Conservation (phyloP, 1,284 basidiomycete species). For the Austroboletus olivaceoglutinosus region DNA sequence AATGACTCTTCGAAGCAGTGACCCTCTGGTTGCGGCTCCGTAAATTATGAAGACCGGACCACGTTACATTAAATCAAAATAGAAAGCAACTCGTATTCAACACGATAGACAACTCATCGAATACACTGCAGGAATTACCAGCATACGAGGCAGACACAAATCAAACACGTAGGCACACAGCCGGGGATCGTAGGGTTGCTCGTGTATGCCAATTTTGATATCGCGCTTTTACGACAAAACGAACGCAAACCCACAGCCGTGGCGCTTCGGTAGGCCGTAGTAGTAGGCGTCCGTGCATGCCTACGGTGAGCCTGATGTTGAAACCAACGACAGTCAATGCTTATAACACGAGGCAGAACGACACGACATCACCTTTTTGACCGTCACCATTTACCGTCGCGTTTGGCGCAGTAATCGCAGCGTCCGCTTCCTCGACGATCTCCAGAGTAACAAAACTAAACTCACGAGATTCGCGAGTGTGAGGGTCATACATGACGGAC, state of each 20-base stretch:
- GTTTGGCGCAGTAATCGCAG: conserved; percentile 82
- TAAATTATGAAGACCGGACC: too few relatives aligned
- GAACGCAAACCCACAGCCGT: conserved; percentile 48
- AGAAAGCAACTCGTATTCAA: conserved; percentile 20
- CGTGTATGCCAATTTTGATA: conserved; percentile 40
- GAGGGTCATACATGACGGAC: conserved; percentile 96
- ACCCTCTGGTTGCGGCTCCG: too few relatives aligned
- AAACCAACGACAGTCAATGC: conserved; percentile 8
- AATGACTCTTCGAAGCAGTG: too few relatives aligned
- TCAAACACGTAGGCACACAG: conserved; percentile 45
- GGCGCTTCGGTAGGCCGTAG: conserved; percentile 85
- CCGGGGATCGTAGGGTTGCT: conserved; percentile 76
- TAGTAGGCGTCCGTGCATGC: conserved; percentile 96
- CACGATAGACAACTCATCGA: conserved; percentile 11
- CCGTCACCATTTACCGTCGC: conserved; percentile 83
- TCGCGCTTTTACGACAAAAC: conserved; percentile 2
- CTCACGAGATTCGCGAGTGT: conserved; percentile 92
- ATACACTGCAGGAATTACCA: conserved; percentile 23
- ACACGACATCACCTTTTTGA: conserved; percentile 70
- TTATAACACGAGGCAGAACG: background rate
- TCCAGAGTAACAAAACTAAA: conserved; percentile 99
- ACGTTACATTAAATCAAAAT: too few relatives aligned
- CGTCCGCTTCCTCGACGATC: conserved; percentile 82
- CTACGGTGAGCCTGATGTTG: conserved; percentile 85
- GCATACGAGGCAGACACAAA: background rate